Percentiles rank a stretch among this genome's conserved stretches.
Evolutionary conservation across 2,329 filamentous ascomycete species (phyloP).

Genomic region (Teratosphaeria zuluensis): DNA sequence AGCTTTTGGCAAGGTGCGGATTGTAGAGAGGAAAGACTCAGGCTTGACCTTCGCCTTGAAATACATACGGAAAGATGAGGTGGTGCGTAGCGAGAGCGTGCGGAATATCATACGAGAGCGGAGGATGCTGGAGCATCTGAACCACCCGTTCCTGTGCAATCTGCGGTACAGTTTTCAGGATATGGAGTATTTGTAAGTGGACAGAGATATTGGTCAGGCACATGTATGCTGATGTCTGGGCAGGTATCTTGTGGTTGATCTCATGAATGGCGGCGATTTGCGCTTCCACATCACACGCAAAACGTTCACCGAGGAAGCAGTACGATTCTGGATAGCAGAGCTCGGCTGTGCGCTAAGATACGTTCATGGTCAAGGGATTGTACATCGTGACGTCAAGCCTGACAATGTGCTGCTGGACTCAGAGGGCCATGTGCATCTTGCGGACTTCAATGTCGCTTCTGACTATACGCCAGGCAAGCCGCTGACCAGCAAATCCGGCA

Average conservation of each 20-base stretch:
- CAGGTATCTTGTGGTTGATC: slow-evolving; percentile 85
- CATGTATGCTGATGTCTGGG: slow-evolving; percentile 5
- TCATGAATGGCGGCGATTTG: slow-evolving; percentile 95
- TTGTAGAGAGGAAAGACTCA: slow-evolving; percentile 95
- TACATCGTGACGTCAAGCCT: slow-evolving; percentile 84
- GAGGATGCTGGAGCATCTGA: slow-evolving; percentile 95
- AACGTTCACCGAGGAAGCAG: slow-evolving; percentile 93
- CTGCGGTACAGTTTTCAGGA: slow-evolving; percentile 98
- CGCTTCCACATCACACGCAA: slow-evolving; percentile 97
- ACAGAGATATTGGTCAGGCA: not conserved
- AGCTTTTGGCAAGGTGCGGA: slow-evolving; percentile 96
- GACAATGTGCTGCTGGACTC: slow-evolving; percentile 83
- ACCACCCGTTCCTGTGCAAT: slow-evolving; percentile 97
- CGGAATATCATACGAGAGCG: slow-evolving; percentile 96
- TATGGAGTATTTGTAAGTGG: slow-evolving; percentile 86
- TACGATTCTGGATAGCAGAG: slow-evolving; percentile 94
- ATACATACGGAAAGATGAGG: slow-evolving; percentile 98
- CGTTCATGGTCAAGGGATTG: slow-evolving; percentile 76
- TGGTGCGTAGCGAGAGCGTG: slow-evolving; percentile 94
- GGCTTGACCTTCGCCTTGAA: slow-evolving; percentile 90
- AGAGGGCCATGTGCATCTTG: slow-evolving; percentile 90
- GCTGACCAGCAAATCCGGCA: slow-evolving; percentile 92
- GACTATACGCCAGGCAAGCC: slow-evolving; percentile 75
- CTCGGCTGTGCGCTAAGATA: slow-evolving; percentile 84
- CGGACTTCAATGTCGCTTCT: slow-evolving; percentile 97